Percentiles rank a stretch among this genome's conserved stretches.
Conservation (phyloP, 2,329 filamentous ascomycete species). For the Colletotrichum tamarilloi region DNA sequence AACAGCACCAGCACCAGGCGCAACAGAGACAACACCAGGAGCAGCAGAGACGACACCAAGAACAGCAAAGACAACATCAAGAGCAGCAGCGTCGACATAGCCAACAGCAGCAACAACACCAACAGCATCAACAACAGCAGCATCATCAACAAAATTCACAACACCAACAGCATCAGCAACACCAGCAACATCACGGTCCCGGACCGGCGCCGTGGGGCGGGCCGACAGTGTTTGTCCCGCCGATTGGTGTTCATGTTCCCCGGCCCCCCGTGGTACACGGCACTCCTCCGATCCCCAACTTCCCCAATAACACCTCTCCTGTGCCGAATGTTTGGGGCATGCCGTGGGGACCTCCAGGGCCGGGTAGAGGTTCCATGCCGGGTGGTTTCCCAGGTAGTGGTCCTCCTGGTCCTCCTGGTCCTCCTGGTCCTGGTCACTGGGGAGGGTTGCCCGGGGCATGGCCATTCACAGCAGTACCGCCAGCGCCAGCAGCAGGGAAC, state of each 20-base stretch:
- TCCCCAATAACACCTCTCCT: background rate
- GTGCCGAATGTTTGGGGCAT: background rate
- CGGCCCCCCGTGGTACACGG: constrained; percentile 1
- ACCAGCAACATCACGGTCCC: constrained; percentile 15
- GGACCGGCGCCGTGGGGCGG: constrained; percentile 7
- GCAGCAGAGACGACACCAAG: constrained; percentile 13
- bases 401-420: too few species aligned
- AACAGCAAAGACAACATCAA: background rate
- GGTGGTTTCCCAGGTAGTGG: background rate
- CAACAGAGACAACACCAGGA: constrained; percentile 1
- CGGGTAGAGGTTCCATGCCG: background rate
- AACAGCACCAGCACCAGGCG: background rate
- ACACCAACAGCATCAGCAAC: constrained; percentile 5
- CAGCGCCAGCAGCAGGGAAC: background rate
- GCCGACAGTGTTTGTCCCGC: constrained; percentile 12
- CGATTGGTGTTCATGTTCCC: constrained; percentile 5
- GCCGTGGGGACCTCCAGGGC: constrained; percentile 6
- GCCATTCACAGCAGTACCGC: background rate
- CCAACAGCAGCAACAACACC: background rate
- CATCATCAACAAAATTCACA: background rate
- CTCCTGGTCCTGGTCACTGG: constrained; percentile 6
- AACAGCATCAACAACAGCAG: background rate
- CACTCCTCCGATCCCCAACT: constrained; percentile 9
- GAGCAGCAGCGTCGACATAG: background rate
- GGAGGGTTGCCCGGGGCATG: constrained; percentile 19